phyloP scores from a whole-genome alignment of 306 rosid species.

The Corylus heterophylla region DNA sequence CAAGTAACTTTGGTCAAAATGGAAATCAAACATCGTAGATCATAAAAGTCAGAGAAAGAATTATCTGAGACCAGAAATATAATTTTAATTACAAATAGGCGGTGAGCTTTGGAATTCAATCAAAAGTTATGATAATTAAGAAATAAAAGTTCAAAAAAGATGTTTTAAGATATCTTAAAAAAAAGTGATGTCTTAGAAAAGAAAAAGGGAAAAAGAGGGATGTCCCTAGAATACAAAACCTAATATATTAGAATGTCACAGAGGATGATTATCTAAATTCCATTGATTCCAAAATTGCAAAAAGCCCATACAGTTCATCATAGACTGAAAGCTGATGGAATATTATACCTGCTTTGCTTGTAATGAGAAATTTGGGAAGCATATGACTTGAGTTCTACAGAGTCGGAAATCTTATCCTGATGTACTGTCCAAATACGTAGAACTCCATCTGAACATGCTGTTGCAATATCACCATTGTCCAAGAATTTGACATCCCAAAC shows the following conservation, averaged over 20 bases:
- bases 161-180: background rate
- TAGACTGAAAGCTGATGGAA: constrained; percentile 23
- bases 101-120: background rate
- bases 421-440: constrained; percentile 76
- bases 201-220: background rate
- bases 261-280: background rate
- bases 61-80: background rate
- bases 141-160: background rate
- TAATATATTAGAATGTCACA: background rate
- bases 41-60: background rate
- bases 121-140: background rate
- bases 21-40: background rate
- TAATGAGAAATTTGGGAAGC: constrained; percentile 65
- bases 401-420: constrained; percentile 67
- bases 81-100: background rate
- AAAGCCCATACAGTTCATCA: constrained; percentile 2
- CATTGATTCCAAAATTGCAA: background rate
- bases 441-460: constrained; percentile 94
- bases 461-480: constrained; percentile 93
- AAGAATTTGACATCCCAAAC: constrained; percentile 96
- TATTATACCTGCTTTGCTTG: constrained; percentile 72
- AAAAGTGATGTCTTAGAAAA: background rate
- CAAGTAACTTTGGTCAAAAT: constrained; percentile 9
- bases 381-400: constrained; percentile 66
- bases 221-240: background rate